Conservation (phyloP, 805 yeast species). For the Tetrapisispora iriomotensis region DNA sequence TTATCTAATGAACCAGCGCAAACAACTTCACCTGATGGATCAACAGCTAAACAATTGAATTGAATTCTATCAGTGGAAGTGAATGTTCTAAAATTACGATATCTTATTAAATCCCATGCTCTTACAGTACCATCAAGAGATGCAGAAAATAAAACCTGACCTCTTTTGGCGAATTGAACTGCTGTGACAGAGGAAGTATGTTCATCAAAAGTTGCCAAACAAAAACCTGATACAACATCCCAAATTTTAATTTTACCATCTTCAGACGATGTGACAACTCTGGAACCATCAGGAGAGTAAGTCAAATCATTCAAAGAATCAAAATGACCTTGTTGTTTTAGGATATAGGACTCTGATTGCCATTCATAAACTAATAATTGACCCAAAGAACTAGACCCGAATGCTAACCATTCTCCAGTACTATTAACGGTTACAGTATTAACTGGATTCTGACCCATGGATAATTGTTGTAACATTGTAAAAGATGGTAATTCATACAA, state of each 20-base stretch:
- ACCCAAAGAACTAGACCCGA: slow-evolving; percentile 86
- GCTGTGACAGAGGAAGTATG: slow-evolving; percentile 85
- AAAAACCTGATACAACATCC: slow-evolving; percentile 90
- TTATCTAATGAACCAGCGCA: slow-evolving; percentile 90
- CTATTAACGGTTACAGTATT: slow-evolving; percentile 71
- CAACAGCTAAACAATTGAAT: slow-evolving; percentile 83
- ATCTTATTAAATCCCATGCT: slow-evolving; percentile 93
- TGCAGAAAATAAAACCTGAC: slow-evolving; percentile 83
- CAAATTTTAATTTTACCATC: slow-evolving; percentile 96
- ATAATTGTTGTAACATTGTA: slow-evolving; percentile 69
- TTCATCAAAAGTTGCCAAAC: slow-evolving; percentile 83
- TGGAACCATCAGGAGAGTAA: slow-evolving; percentile 91
- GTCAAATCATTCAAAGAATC: slow-evolving; percentile 77
- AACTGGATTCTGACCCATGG: slow-evolving; percentile 86
- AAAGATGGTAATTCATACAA: slow-evolving; percentile 80
- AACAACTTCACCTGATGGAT: slow-evolving; percentile 93
- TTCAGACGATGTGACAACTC: slow-evolving; percentile 87
- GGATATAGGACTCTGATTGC: slow-evolving; percentile 93
- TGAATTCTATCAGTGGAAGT: slow-evolving; percentile 85
- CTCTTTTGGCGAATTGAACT: slow-evolving; percentile 76
- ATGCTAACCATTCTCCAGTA: slow-evolving; percentile 94
- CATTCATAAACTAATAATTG: slow-evolving; percentile 95
- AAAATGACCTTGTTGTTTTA: slow-evolving; percentile 95
- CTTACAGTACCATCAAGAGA: slow-evolving; percentile 94
- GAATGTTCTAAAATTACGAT: slow-evolving; percentile 88